Evolutionary conservation across 768 basidiomycete genomes (phyloP).

Genomic region (Trametes cubensis): DNA sequence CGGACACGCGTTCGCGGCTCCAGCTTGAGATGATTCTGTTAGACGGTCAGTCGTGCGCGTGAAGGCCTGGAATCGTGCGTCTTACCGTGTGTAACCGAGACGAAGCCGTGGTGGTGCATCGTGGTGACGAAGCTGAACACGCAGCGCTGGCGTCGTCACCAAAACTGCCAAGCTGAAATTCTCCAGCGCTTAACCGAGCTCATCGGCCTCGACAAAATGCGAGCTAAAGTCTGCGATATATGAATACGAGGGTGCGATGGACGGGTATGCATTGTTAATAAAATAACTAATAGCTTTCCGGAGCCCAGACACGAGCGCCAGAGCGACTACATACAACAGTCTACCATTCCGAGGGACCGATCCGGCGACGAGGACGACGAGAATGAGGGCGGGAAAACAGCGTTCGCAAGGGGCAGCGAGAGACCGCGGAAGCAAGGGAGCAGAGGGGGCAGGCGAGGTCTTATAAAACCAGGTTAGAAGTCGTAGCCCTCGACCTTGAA

Average conservation of each 20-base stretch:
- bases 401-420: not conserved
- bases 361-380: not conserved
- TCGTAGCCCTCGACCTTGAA: slow-evolving; percentile 90
- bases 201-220: too few relatives aligned
- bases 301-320: slow-evolving; percentile 2
- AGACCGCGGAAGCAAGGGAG: not conserved
- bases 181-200: too few relatives aligned
- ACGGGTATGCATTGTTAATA: slow-evolving; percentile 19
- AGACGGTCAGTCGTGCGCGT: too few relatives aligned
- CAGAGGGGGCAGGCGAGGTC: not conserved
- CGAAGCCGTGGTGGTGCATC: too few relatives aligned
- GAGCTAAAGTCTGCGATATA: too few relatives aligned
- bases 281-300: slow-evolving; percentile 11
- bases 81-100: too few relatives aligned
- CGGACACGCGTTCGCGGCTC: too few relatives aligned
- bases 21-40: too few relatives aligned
- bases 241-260: not conserved
- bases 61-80: too few relatives aligned
- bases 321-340: slow-evolving; percentile 15
- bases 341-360: slow-evolving; percentile 16
- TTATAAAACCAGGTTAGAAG: slow-evolving; percentile 60
- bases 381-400: not conserved
- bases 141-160: too few relatives aligned
- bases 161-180: too few relatives aligned
- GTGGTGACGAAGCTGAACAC: too few relatives aligned